These are phyloP conservation scores for Tetrahymena malaccensis DNA, from an alignment of 73 alveolate genomes.

Conservation along the genomic window DNA sequence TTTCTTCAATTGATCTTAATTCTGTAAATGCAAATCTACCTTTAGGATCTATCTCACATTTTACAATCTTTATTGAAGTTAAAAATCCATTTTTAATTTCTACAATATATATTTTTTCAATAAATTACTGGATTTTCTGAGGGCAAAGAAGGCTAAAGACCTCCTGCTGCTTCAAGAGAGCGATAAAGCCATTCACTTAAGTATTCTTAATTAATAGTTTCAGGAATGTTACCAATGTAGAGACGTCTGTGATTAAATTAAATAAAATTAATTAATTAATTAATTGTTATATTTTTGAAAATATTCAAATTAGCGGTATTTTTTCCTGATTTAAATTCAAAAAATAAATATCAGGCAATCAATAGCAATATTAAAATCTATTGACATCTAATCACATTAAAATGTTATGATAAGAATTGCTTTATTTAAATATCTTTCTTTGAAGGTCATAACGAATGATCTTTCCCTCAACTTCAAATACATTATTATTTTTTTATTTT, in stretches of 20 bases:
- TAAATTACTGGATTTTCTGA: not conserved
- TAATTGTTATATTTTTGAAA: no score
- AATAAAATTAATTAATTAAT: not conserved
- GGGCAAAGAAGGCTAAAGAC: not conserved
- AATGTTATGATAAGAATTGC: not conserved
- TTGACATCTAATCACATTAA: no score
- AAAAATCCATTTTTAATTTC: not conserved
- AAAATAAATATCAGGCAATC: not conserved
- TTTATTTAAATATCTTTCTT: not conserved
- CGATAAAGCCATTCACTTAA: not conserved
- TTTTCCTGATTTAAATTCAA: not conserved
- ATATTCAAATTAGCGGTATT: not conserved
- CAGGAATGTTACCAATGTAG: not conserved
- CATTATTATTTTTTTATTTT: no score
- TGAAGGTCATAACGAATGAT: not conserved
- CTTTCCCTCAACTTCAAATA: not conserved
- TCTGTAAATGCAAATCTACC: not conserved
- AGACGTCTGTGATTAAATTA: not conserved
- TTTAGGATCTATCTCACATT: not conserved
- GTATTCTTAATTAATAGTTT: not conserved
- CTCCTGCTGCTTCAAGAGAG: not conserved
- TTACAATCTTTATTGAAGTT: not conserved
- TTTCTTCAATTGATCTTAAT: not conserved
- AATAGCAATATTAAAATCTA: not conserved
- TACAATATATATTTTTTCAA: no score